Evolutionary conservation across 2,329 filamentous ascomycete species (phyloP), one percentile per base, ranked within the genome.

Genomic region (Tricladium varicosporioides): DNA sequence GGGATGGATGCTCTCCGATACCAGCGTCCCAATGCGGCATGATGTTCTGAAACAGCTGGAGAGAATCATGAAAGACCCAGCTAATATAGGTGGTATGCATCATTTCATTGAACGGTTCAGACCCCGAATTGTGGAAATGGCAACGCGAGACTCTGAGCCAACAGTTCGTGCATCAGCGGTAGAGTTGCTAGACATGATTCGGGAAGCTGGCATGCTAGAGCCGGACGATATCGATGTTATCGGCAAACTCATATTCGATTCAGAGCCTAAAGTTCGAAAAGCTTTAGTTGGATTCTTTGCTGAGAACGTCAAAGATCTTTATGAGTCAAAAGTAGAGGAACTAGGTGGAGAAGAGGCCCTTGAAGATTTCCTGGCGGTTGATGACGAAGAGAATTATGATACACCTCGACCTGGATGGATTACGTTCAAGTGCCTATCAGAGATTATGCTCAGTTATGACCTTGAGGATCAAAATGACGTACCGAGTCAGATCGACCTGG

Each of bases 91-190:
- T 46, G 82, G 83, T 1, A 78, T 99, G 52, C 89, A 91, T 56
- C 90, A 92, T 58, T 99, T 97, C 67, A 96, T 95, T 36, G 94
- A 97, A 71, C 83, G 92, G 48, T 99, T 97, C 73, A 83, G 92
- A 49, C 80, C 87, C 5, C 86, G 94, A 27, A 79, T 99, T 42
- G 88, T 97, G 22, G 94, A 99, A 74, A 97, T 99, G 78, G 92
- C 92, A 0, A 91, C 88, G 5, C 84, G 85, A 60, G 94, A 99
- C 72, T 83, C 88, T 0, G 94, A 99, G 65, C 77, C 88, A 13
- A 82, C 81, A 52, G 91, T 97, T 31, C 86, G 94, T 36, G 88
- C 91, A 7, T 81, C 86, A 5, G 88, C 91, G 8, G 88, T 99
- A 48, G 84, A 90, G 53, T 81, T 96, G 43, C 84, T 97, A 15